Base-by-base conservation (phyloP, 2,329 filamentous ascomycete species). In the Pestalotiopsis sp. region DNA sequence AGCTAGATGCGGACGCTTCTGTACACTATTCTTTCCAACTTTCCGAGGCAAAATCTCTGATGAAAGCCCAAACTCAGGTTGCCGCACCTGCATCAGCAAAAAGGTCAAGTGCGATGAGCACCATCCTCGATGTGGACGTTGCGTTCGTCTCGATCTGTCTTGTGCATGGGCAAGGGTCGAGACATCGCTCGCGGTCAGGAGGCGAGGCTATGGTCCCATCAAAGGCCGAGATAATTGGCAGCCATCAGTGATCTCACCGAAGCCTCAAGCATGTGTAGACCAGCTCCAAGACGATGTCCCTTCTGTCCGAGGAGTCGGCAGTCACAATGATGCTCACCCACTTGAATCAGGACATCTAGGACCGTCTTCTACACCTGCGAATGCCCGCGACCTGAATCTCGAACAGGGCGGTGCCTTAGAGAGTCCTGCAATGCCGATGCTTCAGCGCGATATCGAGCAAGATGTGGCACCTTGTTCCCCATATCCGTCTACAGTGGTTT, bases 51-150 rank as follows among this genome's bases (percentile, higher is more conserved):
- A 60, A 13, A 5, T 14, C 3, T 13, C 9, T n/a, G 23, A 59
- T 25, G 13, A 14, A 63, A 12, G 17, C 9, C 3, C 14, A 39
- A 41, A 23, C n/a, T 6, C 38, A 63, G 60, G 60, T 14, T 63
- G 60, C 20, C 60, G 60, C 11, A 63, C 60, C n/a, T 63, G 60
- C n/a, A 63, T 63, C 20, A 63, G 27, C n/a, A 63, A 63, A 23
- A 63, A 63, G 14, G 60, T 63, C n/a, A 63, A 63, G 38, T 63
- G 60, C 9, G 60, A 63, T 13, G 60, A 63, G 31, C 27, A n/a
- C 14, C 60, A 63, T 31, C 60, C 60, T 27, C 31, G 38, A 38
- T 63, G 60, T 4, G 36, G 36, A 23, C 60, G 60, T 23, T 63
- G 60, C 36, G n/a, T 45, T 12, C 60, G 60, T 23, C 60, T 63